phyloP scores from a whole-genome alignment of 352 stramenopile genomes.

The Phytophthora pluvialis region DNA sequence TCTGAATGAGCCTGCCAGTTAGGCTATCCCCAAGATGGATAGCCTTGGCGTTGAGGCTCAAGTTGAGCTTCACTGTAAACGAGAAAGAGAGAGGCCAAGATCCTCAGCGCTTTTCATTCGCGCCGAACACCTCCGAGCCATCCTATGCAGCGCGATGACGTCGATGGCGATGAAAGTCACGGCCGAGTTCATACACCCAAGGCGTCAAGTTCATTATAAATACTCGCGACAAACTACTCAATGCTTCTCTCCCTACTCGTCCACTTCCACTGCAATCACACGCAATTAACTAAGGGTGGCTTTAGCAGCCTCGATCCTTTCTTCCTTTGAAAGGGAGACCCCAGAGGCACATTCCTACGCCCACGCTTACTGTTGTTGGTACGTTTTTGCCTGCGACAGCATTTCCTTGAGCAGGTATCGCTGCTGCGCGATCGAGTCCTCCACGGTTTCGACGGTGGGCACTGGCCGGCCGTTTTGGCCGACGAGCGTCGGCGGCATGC shows the following conservation, averaged over 20 bases:
- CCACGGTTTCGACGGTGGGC: slow-evolving; percentile 46
- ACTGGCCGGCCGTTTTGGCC: slow-evolving; percentile 19
- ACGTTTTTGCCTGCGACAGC: slow-evolving; percentile 59
- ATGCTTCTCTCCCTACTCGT: slow-evolving; percentile 6
- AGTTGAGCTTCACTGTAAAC: too few relatives aligned
- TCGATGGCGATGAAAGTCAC: background rate
- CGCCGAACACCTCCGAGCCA: background rate
- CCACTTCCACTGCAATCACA: slow-evolving; percentile 30
- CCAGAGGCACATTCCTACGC: slow-evolving; percentile 20
- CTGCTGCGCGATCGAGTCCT: slow-evolving; percentile 75
- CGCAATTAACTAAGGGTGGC: slow-evolving; percentile 22
- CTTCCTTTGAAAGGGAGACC: slow-evolving; percentile 35
- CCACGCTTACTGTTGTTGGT: slow-evolving; percentile 37
- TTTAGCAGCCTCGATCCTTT: slow-evolving; percentile 21
- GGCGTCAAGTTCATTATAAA: slow-evolving; percentile 40
- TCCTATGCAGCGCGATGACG: background rate
- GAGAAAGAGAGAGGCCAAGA: too few relatives aligned
- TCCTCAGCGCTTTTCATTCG: slow-evolving; percentile 4
- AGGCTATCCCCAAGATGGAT: too few relatives aligned
- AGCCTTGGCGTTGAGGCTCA: too few relatives aligned
- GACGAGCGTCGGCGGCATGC: slow-evolving; percentile 9
- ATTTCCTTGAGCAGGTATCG: slow-evolving; percentile 69
- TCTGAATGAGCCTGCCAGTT: too few relatives aligned
- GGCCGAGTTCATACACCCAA: slow-evolving; percentile 4
- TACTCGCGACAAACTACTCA: slow-evolving; percentile 36